A percentile compares a stretch with the other conserved stretches of the same genome.
Evolutionary conservation across 2,329 filamentous ascomycete species (phyloP).

Genomic region (Incumbomyces delicatus): DNA sequence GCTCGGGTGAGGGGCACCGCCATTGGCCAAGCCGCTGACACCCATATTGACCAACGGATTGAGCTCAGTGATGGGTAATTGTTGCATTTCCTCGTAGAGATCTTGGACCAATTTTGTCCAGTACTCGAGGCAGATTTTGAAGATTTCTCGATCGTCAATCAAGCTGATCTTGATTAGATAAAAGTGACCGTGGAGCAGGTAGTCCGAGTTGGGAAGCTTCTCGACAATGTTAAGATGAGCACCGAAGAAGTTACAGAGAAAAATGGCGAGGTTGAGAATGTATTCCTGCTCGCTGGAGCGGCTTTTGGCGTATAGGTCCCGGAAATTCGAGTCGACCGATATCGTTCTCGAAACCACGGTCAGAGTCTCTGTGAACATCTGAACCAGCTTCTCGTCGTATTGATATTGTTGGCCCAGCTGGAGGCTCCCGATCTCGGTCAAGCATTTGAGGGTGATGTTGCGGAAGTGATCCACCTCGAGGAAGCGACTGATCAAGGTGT

Average conservation of each 20-base stretch:
- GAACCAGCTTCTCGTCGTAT: constrained; percentile 90
- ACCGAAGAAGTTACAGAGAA: constrained; percentile 93
- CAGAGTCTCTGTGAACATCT: constrained; percentile 97
- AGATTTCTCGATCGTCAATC: constrained; percentile 97
- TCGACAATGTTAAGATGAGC: constrained; percentile 91
- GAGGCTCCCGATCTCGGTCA: constrained; percentile 92
- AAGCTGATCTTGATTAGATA: constrained; percentile 97
- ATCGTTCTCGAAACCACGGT: constrained; percentile 91
- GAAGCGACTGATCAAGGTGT: constrained; percentile 85
- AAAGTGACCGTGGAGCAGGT: constrained; percentile 90
- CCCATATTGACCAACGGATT: constrained; percentile 81
- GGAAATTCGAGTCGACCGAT: constrained; percentile 79
- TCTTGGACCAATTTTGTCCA: constrained; percentile 98
- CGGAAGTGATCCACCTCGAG: constrained; percentile 89
- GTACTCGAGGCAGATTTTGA: constrained; percentile 98
- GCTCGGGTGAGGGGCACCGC: constrained; percentile 73
- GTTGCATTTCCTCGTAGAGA: constrained; percentile 97
- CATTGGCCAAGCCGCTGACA: constrained; percentile 58
- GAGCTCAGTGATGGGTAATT: constrained; percentile 82
- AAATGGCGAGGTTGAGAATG: constrained; percentile 90
- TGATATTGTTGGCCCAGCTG: constrained; percentile 67
- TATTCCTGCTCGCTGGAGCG: constrained; percentile 95
- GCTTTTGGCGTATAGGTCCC: constrained; percentile 80
- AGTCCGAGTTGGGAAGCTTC: constrained; percentile 89
- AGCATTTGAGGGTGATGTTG: constrained; percentile 89